Evolutionary conservation across 1,284 basidiomycete genomes (phyloP), one percentile per base, ranked within the genome.

Genomic region (Ceratobasidium sp.): DNA sequence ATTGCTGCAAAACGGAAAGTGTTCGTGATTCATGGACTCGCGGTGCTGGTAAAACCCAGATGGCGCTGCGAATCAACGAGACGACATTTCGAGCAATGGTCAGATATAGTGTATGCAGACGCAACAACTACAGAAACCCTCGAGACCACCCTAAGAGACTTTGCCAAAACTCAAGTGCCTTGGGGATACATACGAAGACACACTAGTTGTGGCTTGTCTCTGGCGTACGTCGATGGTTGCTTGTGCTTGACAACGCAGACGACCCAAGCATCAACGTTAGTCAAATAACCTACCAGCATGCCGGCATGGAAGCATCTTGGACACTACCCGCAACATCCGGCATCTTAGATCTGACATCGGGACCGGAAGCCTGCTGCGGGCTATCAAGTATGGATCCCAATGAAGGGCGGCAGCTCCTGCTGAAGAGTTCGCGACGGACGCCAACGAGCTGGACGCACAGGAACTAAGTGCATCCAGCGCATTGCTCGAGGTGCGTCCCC

Each of bases 211-310:
- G 50, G 50, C 50, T 53, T 20, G 25, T 17, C 7, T 22, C 15
- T 22, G 5, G 7, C 8, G 7, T 10, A 17, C 8, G 31, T 4
- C 17, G 50, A 8, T 53, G 50, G 50, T 29, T 53, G 25, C 17
- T 53, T 13, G 50, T 53, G 50, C 25, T 53, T 27, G 22, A 50
- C 17, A 50, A 55, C 53, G 53, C 53, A 1, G 32, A 55, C 53
- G 34, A 55, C 15, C 53, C 32, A 25, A 3, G 8, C 2, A 20
- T 55, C 34, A 25, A 55, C 15, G 22, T 55, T 20, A 32, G 22
- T 10, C n/a, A n/a, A 20, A 34, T 1, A 38, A 38, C 32, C 40
- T 55, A 13, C 53, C 53, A 5, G 1, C 15, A 34, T 31, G 53
- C 31, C 10, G 12, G 31, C 15, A n/a, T 20, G 53, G 53, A 13